Percentiles rank a stretch among this genome's conserved stretches.
phyloP scores from a whole-genome alignment of 352 stramenopile genomes.

The Phytopythium helicoides region DNA sequence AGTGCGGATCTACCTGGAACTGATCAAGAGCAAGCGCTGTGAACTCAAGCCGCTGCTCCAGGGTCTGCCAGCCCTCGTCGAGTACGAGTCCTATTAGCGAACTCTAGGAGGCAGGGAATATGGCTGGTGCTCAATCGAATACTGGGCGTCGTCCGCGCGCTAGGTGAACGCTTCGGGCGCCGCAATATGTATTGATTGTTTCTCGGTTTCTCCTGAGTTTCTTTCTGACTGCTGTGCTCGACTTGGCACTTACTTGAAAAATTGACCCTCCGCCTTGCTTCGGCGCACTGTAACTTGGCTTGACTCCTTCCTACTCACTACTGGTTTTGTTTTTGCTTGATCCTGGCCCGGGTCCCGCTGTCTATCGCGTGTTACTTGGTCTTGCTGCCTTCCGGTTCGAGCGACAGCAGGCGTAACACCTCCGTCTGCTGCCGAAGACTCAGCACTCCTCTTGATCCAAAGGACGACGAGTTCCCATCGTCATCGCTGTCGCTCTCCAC shows the following conservation, averaged over 20 bases:
- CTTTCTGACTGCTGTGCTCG: too few species aligned
- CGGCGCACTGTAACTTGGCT: too few species aligned
- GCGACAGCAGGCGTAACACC: conserved; percentile 61
- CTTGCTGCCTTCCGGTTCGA: conserved; percentile 10
- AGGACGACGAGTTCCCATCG: conserved; percentile 9
- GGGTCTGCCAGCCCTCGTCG: conserved; percentile 22
- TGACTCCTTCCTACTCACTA: too few species aligned
- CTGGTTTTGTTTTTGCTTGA: too few species aligned
- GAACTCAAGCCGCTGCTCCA: conserved; percentile 65
- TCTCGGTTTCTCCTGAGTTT: too few species aligned
- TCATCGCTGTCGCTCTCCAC: conserved; percentile 41
- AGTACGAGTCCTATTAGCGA: conserved; percentile 57
- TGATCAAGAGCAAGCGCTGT: conserved; percentile 55
- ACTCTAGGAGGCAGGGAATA: background rate
- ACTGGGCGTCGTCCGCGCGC: too few species aligned
- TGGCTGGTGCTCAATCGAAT: background rate
- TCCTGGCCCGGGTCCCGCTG: too few species aligned
- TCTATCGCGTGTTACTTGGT: background rate
- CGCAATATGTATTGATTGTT: too few species aligned
- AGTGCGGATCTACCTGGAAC: conserved; percentile 54
- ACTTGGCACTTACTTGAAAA: too few species aligned
- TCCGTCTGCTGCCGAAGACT: conserved; percentile 25
- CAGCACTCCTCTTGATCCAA: conserved; percentile 3
- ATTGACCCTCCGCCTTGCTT: too few species aligned
- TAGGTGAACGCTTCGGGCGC: too few species aligned